phyloP scores from a whole-genome alignment of 805 yeast species.

The Candida nonsorbophila region DNA sequence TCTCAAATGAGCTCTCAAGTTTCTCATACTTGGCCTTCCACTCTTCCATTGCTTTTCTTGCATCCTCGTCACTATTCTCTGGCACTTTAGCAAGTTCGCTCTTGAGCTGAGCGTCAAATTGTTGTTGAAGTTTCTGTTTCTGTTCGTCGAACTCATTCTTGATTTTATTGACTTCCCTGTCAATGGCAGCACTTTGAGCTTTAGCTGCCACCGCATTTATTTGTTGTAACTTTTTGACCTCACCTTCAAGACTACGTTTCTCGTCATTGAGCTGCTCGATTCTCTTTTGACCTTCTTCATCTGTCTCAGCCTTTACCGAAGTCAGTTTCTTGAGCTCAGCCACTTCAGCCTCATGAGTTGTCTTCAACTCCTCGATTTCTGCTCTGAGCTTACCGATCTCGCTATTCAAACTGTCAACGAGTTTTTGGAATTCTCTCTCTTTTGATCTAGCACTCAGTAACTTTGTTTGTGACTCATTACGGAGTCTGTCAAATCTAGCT shows the following conservation, averaged over 20 bases:
- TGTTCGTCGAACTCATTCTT: constrained; percentile 3
- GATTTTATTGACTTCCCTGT: constrained; percentile 3
- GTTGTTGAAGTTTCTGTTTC: constrained; percentile 6
- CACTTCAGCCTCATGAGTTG: not conserved
- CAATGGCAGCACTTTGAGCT: not conserved
- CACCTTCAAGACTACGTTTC: not conserved
- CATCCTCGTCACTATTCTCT: constrained; percentile 10
- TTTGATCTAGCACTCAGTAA: constrained; percentile 18
- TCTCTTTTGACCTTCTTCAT: constrained; percentile 6
- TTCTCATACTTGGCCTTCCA: constrained; percentile 12
- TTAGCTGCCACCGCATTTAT: not conserved
- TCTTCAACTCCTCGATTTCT: constrained; percentile 3
- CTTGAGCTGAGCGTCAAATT: constrained; percentile 5
- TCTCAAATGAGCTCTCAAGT: constrained; percentile 10
- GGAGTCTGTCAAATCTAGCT: constrained; percentile 24
- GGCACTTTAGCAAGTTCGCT: constrained; percentile 1
- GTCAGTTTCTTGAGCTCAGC: constrained; percentile 1
- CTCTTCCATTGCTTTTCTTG: constrained; percentile 9
- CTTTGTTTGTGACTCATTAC: constrained; percentile 20
- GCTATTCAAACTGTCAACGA: constrained; percentile 18
- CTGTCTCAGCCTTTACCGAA: constrained; percentile 9
- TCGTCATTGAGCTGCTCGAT: constrained; percentile 1
- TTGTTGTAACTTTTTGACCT: not conserved
- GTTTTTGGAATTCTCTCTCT: constrained; percentile 11
- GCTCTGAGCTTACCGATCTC: constrained; percentile 12